These are phyloP conservation scores for Mesembryanthemum crystallinum DNA, from an alignment of 148 eudicot genomes.

Conservation along the genomic window DNA sequence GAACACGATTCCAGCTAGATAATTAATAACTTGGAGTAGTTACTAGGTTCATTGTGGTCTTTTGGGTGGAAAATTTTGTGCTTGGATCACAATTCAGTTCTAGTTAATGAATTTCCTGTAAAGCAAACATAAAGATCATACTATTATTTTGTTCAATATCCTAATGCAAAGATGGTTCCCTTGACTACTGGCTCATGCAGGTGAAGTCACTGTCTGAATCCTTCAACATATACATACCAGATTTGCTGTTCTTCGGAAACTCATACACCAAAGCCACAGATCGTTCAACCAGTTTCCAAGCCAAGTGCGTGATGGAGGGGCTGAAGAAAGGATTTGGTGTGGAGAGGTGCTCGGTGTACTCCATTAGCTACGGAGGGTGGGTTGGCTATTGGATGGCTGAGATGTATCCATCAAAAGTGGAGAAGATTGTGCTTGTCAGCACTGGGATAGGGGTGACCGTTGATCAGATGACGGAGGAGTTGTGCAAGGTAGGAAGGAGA, in stretches of 20 bases:
- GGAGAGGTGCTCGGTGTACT: conserved; percentile 41
- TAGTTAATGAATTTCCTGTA: no score
- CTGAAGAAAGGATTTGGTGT: conserved; percentile 49
- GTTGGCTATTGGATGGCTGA: conserved; percentile 66
- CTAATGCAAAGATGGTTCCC: no score
- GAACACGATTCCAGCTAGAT: no score
- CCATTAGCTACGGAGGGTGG: conserved; percentile 68
- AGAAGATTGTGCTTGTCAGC: conserved; percentile 58
- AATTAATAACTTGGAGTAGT: no score
- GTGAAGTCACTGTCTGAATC: conserved; percentile 30
- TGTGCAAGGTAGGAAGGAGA: conserved; percentile 28
- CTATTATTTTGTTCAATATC: no score
- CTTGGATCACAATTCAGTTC: no score
- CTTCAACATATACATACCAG: conserved; percentile 69
- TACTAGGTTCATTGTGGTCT: no score
- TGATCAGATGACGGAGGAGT: conserved; percentile 39
- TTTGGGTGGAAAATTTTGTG: no score
- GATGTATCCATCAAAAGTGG: conserved; percentile 44
- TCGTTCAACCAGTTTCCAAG: conserved; percentile 54
- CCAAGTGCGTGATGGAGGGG: conserved; percentile 49
- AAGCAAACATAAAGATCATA: no score
- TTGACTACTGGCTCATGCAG: not conserved
- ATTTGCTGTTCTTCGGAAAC: conserved; percentile 59
- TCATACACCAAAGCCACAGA: conserved; percentile 40
- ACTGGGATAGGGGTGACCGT: conserved; percentile 42